Percentiles rank a stretch among this genome's conserved stretches.
These are phyloP conservation scores for Eucalyptus polyanthemos DNA, from an alignment of 345 rosid species.

Conservation along the genomic window DNA sequence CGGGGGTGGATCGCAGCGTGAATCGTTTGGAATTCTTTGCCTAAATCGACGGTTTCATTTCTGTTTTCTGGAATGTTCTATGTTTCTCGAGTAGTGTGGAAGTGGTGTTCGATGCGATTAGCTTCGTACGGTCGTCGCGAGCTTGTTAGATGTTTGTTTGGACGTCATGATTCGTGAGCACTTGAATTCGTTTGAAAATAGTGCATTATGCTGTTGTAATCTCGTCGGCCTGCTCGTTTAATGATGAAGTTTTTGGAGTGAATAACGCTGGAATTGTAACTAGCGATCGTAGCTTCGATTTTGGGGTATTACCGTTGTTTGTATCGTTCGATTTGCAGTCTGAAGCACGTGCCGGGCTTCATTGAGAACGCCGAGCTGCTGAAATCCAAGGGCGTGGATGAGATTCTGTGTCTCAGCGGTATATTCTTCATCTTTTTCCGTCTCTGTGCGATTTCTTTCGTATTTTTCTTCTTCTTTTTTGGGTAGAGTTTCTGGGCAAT, in stretches of 20 bases:
- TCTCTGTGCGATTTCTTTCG: not conserved
- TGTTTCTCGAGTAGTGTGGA: not conserved
- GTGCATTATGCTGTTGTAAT: not conserved
- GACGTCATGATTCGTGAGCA: not conserved
- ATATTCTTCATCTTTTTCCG: not conserved
- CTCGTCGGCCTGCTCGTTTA: not conserved
- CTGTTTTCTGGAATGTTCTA: not conserved
- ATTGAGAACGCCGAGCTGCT: constrained; percentile 81
- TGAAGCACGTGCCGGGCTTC: constrained; percentile 94
- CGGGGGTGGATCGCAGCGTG: not conserved
- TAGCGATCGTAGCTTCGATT: not conserved
- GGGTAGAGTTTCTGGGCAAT: not conserved
- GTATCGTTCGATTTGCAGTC: constrained; percentile 20
- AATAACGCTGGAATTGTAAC: not conserved
- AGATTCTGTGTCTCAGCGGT: constrained; percentile 84
- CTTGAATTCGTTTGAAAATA: not conserved
- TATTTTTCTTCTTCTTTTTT: too few relatives aligned
- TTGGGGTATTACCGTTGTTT: not conserved
- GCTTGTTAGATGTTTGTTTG: not conserved
- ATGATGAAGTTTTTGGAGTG: not conserved
- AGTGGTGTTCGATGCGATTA: not conserved
- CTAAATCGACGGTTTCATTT: not conserved
- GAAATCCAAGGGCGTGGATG: constrained; percentile 75
- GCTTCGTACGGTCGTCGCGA: not conserved
- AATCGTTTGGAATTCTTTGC: not conserved